Evolutionary conservation across 2,329 filamentous ascomycete species (phyloP).

Genomic region (Neurospora sp.): DNA sequence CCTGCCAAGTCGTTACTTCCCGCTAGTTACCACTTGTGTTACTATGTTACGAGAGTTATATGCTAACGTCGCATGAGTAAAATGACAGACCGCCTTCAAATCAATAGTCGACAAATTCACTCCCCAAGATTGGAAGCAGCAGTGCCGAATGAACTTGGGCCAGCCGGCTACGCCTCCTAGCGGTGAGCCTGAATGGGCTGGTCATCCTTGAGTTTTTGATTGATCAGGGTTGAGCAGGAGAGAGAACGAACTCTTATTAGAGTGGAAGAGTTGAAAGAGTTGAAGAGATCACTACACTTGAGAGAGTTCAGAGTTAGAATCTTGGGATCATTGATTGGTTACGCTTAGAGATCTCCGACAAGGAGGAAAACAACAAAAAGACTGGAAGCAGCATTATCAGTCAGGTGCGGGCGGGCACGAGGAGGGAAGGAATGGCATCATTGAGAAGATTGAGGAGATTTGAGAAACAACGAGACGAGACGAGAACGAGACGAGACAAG

Average conservation of each 20-base stretch:
- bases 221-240: constrained; percentile 18
- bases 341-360: background rate
- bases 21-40: background rate
- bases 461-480: background rate
- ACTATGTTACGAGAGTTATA: background rate
- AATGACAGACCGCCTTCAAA: constrained; percentile 71
- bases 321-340: background rate
- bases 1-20: too few relatives aligned
- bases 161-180: constrained; percentile 32
- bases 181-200: constrained; percentile 39
- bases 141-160: constrained; percentile 38
- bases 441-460: background rate
- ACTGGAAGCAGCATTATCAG: background rate
- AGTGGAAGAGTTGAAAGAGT: background rate
- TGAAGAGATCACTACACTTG: background rate
- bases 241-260: background rate
- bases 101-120: constrained; percentile 84
- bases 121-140: constrained; percentile 62
- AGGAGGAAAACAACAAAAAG: background rate
- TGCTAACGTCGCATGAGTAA: background rate
- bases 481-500: background rate
- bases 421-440: too few relatives aligned
- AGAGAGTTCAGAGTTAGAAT: too few relatives aligned
- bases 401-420: background rate
- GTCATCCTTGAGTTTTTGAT: constrained; percentile 19